Conservation (phyloP, 1,139 yeast genomes). For the Saccharomyces hybrid region DNA sequence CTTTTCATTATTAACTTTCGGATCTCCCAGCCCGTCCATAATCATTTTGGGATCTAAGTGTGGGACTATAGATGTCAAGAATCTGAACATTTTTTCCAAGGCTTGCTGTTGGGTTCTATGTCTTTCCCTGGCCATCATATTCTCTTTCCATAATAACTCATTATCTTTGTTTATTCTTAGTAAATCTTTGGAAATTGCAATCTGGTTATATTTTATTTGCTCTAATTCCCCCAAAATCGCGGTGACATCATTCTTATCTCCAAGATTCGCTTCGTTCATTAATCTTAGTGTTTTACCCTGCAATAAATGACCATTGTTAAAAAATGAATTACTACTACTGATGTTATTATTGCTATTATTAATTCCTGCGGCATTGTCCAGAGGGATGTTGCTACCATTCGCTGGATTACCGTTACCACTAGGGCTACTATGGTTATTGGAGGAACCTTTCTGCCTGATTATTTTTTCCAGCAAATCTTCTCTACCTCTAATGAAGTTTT, state of each 20-base stretch:
- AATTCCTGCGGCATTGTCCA: slow-evolving; percentile 11
- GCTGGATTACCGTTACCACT: slow-evolving; percentile 6
- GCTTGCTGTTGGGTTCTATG: slow-evolving; percentile 83
- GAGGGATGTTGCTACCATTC: neutral
- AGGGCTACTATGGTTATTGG: slow-evolving; percentile 8
- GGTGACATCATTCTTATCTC: slow-evolving; percentile 40
- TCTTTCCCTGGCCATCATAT: slow-evolving; percentile 73
- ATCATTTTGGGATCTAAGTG: slow-evolving; percentile 45
- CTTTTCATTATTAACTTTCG: slow-evolving; percentile 8
- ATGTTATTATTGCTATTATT: slow-evolving; percentile 1
- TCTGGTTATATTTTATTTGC: slow-evolving; percentile 66
- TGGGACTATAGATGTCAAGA: slow-evolving; percentile 74
- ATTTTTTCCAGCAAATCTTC: slow-evolving; percentile 73
- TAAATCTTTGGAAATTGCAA: slow-evolving; percentile 75
- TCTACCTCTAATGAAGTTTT: slow-evolving; percentile 63
- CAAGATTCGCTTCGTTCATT: slow-evolving; percentile 13
- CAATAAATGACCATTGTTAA: neutral
- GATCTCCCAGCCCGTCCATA: slow-evolving; percentile 30
- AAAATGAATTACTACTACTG: slow-evolving; percentile 1
- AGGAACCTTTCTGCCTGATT: slow-evolving; percentile 37
- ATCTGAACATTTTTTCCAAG: slow-evolving; percentile 77
- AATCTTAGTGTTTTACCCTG: slow-evolving; percentile 3
- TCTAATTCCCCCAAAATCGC: slow-evolving; percentile 66
- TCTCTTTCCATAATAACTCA: slow-evolving; percentile 86
- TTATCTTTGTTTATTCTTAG: slow-evolving; percentile 79